These are phyloP conservation scores for Lodderomyces orthopsilosis DNA, from an alignment of 1,139 yeast species.

Conservation along the genomic window DNA sequence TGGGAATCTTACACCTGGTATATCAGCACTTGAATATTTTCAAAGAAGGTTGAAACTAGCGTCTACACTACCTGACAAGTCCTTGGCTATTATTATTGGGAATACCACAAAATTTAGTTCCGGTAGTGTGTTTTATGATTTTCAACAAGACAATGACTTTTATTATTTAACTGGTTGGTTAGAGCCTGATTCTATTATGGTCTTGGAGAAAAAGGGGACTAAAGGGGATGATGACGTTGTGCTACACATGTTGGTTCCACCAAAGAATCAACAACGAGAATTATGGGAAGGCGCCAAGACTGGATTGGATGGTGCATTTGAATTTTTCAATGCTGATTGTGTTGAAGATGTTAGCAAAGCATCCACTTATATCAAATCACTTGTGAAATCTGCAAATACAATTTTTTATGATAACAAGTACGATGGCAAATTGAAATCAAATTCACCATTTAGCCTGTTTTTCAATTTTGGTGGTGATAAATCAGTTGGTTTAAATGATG, in stretches of 20 bases:
- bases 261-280: conserved; percentile 72
- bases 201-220: conserved; percentile 60
- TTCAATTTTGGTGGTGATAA: conserved; percentile 11
- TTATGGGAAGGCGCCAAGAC: conserved; percentile 95
- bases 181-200: conserved; percentile 82
- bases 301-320: conserved; percentile 79
- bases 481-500: conserved; percentile 18
- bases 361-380: conserved; percentile 39
- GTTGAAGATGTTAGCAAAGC: conserved; percentile 52
- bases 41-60: conserved; percentile 63
- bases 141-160: conserved; percentile 88
- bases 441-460: conserved; percentile 10
- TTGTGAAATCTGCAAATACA: conserved; percentile 45
- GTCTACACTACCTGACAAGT: conserved; percentile 54
- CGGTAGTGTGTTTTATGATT: conserved; percentile 86
- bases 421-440: conserved; percentile 10
- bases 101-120: conserved; percentile 72
- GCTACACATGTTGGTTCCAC: conserved; percentile 83
- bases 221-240: conserved; percentile 47
- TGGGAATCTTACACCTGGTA: conserved; percentile 88
- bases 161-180: conserved; percentile 89
- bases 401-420: conserved; percentile 50
- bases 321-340: conserved; percentile 83
- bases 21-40: conserved; percentile 77
- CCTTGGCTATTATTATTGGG: conserved; percentile 76